Conservation (phyloP, 2,329 filamentous ascomycete species). For the Aureobasidium sp. region DNA sequence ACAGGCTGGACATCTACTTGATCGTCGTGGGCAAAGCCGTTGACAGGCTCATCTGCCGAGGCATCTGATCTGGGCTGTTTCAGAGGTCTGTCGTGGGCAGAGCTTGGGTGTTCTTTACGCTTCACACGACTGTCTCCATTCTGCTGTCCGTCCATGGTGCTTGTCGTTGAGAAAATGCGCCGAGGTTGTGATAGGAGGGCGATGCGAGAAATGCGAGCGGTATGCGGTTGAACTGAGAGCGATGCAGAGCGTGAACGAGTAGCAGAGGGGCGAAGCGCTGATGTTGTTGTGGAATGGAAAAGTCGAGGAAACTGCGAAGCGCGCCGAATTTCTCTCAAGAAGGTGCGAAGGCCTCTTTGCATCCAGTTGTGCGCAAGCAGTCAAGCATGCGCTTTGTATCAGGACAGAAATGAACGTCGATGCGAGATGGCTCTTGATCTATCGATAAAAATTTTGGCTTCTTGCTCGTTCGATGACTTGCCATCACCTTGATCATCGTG, state of each 20-base stretch:
- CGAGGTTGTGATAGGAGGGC: neutral
- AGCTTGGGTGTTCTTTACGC: slow-evolving; percentile 32
- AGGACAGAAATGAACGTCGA: neutral
- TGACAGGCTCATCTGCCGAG: slow-evolving; percentile 28
- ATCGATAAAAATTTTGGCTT: slow-evolving; percentile 8
- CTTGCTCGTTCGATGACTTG: slow-evolving; percentile 14
- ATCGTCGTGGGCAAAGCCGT: slow-evolving; percentile 23
- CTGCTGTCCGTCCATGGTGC: slow-evolving; percentile 12
- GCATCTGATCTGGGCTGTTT: slow-evolving; percentile 29
- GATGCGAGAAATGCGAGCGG: neutral
- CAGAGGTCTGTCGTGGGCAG: slow-evolving; percentile 27
- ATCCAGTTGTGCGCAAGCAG: slow-evolving; percentile 20
- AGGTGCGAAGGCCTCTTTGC: slow-evolving; percentile 16
- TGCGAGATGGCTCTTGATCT: neutral
- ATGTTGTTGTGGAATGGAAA: neutral
- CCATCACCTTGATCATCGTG: slow-evolving; percentile 15
- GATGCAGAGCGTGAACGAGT: neutral
- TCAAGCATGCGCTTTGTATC: slow-evolving; percentile 15
- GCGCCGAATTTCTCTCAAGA: slow-evolving; percentile 17
- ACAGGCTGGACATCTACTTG: slow-evolving; percentile 35
- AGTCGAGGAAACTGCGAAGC: slow-evolving; percentile 11
- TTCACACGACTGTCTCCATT: slow-evolving; percentile 20
- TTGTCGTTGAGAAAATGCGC: neutral
- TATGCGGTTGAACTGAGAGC: neutral
- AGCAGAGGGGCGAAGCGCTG: neutral